A percentile compares a stretch with the other conserved stretches of the same genome.
phyloP scores from a whole-genome alignment of 2,329 filamentous ascomycete species.

The Berkeleyomyces rouxiae region DNA sequence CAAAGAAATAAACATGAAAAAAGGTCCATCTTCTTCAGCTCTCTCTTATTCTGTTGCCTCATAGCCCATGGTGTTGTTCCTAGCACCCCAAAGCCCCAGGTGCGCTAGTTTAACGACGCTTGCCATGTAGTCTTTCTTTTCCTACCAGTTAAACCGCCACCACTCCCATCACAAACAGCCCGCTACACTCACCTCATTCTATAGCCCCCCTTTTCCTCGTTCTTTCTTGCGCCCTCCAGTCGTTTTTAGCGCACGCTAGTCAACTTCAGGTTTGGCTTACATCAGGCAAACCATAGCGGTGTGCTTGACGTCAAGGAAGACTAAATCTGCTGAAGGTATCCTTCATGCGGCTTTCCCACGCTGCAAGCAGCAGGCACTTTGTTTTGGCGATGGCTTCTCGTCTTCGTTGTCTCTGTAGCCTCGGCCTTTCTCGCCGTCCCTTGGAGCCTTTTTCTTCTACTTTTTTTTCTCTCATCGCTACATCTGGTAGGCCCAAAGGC shows the following conservation, averaged over 20 bases:
- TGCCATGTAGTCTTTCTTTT: not conserved
- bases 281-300: not conserved
- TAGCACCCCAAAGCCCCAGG: too few relatives aligned
- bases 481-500: not conserved
- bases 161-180: not conserved
- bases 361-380: not conserved
- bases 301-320: too few relatives aligned
- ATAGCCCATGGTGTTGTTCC: too few relatives aligned
- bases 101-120: too few relatives aligned
- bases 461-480: not conserved
- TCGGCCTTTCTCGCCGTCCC: not conserved
- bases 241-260: not conserved
- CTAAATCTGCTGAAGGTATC: not conserved
- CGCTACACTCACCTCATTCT: not conserved
- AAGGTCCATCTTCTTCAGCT: too few relatives aligned
- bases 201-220: not conserved
- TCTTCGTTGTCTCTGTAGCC: not conserved
- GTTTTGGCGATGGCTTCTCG: not conserved
- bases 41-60: too few relatives aligned
- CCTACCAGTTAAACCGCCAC: not conserved
- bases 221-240: not conserved
- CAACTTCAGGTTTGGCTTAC: not conserved
- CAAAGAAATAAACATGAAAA: too few relatives aligned
- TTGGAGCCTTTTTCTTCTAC: not conserved
- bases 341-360: not conserved